Evolutionary conservation across 2,329 filamentous ascomycete species (phyloP), one percentile per base, ranked within the genome.

Genomic region (Fusarium agapanthi): DNA sequence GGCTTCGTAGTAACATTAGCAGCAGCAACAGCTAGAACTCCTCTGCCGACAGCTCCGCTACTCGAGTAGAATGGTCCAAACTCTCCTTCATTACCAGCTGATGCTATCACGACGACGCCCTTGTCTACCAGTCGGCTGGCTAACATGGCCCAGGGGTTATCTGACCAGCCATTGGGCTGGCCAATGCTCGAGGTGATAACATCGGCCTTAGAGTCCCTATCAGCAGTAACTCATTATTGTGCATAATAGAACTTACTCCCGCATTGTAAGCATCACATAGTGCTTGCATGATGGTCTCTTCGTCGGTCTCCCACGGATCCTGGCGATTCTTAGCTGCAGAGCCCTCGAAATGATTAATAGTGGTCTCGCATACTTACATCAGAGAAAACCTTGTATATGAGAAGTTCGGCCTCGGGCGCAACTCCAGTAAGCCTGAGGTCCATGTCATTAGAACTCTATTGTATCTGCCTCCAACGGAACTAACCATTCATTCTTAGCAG

Each of bases 61-160:
- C 80, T 80, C 6, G 79, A 77, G 61, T 83, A 86, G 76, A 88
- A 88, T 0, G 87, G 82, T 0, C 87, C 87, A 16, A 79, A 77
- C 20, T 79, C 79, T 30, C 87, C 87, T 22, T 84, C 82, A 61
- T 89, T 89, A 20, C 87, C 87, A 9, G 85, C 86, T 4, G 87
- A 84, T 30, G 88, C 83, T 15, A 84, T 83, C 22, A 88, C 82
- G 14, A 87, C 83, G 2, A 88, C 80, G 13, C 87, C 87, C 28
- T 83, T 79, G 8, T 81, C 74, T 12, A 84, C 84, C 43, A 86
- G 78, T 10, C 82, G 80, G 32, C 79, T 82, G 14, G 83, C 81
- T 6, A 86, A 76, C 4, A 82, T 71, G 4, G 84, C 83, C 84
- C 81, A 85, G 13, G 83, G 82, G 40, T 84, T 84, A 40, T 83